Evolutionary conservation across 441 rosid species (phyloP).

Genomic region (Viola pubescens): DNA sequence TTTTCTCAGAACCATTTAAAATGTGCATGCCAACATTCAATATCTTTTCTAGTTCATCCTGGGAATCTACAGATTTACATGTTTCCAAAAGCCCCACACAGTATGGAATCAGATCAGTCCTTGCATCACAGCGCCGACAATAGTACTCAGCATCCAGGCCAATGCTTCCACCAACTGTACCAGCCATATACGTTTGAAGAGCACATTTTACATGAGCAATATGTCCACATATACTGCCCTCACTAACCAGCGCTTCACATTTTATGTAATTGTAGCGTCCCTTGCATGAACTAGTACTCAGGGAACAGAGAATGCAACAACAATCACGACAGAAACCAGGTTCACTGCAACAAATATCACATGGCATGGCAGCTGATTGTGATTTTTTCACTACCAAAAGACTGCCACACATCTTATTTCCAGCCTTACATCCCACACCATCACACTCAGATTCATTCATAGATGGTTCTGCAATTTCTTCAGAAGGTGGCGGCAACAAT

Average conservation of each 20-base stretch:
- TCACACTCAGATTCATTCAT: slow-evolving; percentile 29
- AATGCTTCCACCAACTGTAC: slow-evolving; percentile 82
- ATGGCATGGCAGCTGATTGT: slow-evolving; percentile 37
- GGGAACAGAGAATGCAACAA: slow-evolving; percentile 82
- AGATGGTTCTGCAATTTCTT: slow-evolving; percentile 33
- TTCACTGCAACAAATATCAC: slow-evolving; percentile 80
- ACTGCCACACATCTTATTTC: slow-evolving; percentile 57
- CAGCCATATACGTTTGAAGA: slow-evolving; percentile 77
- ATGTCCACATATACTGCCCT: slow-evolving; percentile 64
- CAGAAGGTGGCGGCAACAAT: slow-evolving; percentile 9
- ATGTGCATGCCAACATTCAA: slow-evolving; percentile 50
- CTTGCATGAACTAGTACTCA: slow-evolving; percentile 33
- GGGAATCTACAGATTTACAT: slow-evolving; percentile 47
- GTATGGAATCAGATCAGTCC: slow-evolving; percentile 59
- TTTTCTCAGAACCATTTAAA: slow-evolving; percentile 52
- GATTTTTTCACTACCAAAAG: slow-evolving; percentile 25
- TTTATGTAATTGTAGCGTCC: slow-evolving; percentile 62
- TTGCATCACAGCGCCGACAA: slow-evolving; percentile 80
- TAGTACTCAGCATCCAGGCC: slow-evolving; percentile 82
- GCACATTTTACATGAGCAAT: slow-evolving; percentile 81
- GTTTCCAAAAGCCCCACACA: slow-evolving; percentile 43
- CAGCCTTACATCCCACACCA: slow-evolving; percentile 55
- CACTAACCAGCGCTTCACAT: slow-evolving; percentile 52
- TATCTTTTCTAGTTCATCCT: slow-evolving; percentile 48
- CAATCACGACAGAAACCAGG: slow-evolving; percentile 70